Percentiles rank a stretch among this genome's conserved stretches.
These are phyloP conservation scores for Lecanicillium sp. DNA, from an alignment of 2,329 filamentous ascomycete genomes.

Conservation along the genomic window DNA sequence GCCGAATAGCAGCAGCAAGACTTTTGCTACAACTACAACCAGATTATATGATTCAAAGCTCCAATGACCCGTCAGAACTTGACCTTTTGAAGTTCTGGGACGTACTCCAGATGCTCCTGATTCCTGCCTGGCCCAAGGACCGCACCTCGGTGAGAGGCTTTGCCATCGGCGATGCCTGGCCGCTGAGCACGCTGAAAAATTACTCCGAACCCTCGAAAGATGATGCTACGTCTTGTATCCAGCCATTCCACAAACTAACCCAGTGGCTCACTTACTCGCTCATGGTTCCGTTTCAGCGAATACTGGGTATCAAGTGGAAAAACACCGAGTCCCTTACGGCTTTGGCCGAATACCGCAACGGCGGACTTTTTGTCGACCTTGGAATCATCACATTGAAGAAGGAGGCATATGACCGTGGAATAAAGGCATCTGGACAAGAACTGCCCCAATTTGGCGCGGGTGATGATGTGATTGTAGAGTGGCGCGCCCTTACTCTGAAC, in stretches of 20 bases:
- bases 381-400: slow-evolving; percentile 44
- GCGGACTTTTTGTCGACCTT: slow-evolving; percentile 58
- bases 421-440: slow-evolving; percentile 31
- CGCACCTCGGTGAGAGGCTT: slow-evolving; percentile 40
- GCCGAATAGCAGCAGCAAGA: neutral
- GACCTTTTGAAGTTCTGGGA: slow-evolving; percentile 34
- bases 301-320: slow-evolving; percentile 43
- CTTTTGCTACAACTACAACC: neutral
- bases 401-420: slow-evolving; percentile 32
- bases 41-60: slow-evolving; percentile 32
- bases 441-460: slow-evolving; percentile 44
- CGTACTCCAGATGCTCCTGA: slow-evolving; percentile 33
- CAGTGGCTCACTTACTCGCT: slow-evolving; percentile 70
- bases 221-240: slow-evolving; percentile 22
- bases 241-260: slow-evolving; percentile 55
- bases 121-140: slow-evolving; percentile 41
- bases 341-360: slow-evolving; percentile 65
- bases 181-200: slow-evolving; percentile 22
- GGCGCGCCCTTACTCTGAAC: slow-evolving; percentile 51
- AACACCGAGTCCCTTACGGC: slow-evolving; percentile 54
- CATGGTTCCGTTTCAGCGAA: slow-evolving; percentile 53
- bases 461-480: slow-evolving; percentile 53
- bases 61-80: slow-evolving; percentile 18
- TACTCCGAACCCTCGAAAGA: slow-evolving; percentile 4
- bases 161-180: slow-evolving; percentile 44